Percentiles rank a stretch among this genome's conserved stretches.
Evolutionary conservation across 345 rosid genomes (phyloP).

Genomic region (Salix caprea): DNA sequence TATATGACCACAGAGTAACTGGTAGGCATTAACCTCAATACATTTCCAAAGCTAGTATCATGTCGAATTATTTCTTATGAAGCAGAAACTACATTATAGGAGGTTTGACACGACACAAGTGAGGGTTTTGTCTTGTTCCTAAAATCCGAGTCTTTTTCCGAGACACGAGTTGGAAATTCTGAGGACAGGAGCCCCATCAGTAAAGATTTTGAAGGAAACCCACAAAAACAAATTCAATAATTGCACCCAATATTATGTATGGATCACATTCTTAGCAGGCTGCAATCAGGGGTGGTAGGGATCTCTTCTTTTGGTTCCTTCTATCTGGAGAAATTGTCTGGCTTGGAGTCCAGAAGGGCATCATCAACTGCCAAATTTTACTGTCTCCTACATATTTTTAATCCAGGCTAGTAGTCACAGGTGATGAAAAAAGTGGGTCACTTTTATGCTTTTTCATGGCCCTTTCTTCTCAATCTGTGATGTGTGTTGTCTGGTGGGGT

Average conservation of each 20-base stretch:
- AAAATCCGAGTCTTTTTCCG: neutral
- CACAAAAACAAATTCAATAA: slow-evolving; percentile 29
- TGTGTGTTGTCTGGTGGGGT: slow-evolving; percentile 8
- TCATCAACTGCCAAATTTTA: slow-evolving; percentile 24
- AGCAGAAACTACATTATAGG: neutral
- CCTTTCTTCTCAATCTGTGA: neutral
- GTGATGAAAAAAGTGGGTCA: slow-evolving; percentile 21
- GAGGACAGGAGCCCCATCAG: neutral
- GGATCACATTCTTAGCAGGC: slow-evolving; percentile 35
- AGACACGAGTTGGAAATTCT: neutral
- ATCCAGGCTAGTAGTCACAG: slow-evolving; percentile 33
- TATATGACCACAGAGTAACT: neutral
- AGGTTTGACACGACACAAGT: neutral
- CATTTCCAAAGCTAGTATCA: neutral
- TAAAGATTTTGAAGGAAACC: slow-evolving; percentile 16
- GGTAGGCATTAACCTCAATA: neutral
- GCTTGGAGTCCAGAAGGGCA: slow-evolving; percentile 12
- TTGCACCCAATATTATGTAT: slow-evolving; percentile 27
- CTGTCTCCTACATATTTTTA: slow-evolving; percentile 19
- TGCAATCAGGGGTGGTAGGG: slow-evolving; percentile 24
- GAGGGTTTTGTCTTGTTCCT: slow-evolving; percentile 2
- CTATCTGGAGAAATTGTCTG: slow-evolving; percentile 27
- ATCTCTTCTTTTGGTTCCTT: slow-evolving; percentile 8
- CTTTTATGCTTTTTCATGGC: neutral
- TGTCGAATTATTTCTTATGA: neutral